Base-by-base conservation (phyloP, 1,284 basidiomycete species). In the Mycena citricolor region DNA sequence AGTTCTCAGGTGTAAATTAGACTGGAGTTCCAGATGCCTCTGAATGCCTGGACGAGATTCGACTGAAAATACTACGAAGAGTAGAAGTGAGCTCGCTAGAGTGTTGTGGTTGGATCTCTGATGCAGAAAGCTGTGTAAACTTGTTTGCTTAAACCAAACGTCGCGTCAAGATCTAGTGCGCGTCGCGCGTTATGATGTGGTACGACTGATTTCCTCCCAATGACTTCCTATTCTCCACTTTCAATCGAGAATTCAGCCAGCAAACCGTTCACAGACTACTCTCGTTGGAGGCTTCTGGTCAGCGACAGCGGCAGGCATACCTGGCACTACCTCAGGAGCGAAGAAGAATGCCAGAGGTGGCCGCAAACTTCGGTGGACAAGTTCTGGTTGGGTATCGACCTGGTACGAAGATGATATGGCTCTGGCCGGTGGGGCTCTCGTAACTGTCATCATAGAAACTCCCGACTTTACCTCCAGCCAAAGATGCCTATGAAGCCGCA, bases 231-330 rank as follows among this genome's bases (percentile, higher is more conserved):
- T 62, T 62, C 70, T 35, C 73, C 72, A 8, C 61, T 83, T 30
- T 60, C 78, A 38, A 63, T 86, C 25, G 71, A 74, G 12, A 61
- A 65, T 12, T 71, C 74, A 25, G 66, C 70, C 14, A 56, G 57
- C 13, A 44, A 65, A 28, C 72, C 78, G 0, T 84, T 86, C 58
- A 87, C 87, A 0, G 89, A 95, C 67, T 86, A 86, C 54, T 69
- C 77, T 2, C 78, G 84, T 34, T 97, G 94, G 94, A 77, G 91
- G 39, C 69, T 97, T 5, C 75, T 84, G 24, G 77, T 86, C 20
- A 79, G 77, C 43, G 83, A 91, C 47, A 84, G 87, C 30, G 93
- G 94, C 20, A 75, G 91, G 47, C 94, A 97, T 54, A 83, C 85
- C 35, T 97, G 94, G 94, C 78, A 88, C 50, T 97, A 93, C 65